Evolutionary conservation across 2,329 filamentous ascomycete species (phyloP).

Genomic region (Aspergillus awamori): DNA sequence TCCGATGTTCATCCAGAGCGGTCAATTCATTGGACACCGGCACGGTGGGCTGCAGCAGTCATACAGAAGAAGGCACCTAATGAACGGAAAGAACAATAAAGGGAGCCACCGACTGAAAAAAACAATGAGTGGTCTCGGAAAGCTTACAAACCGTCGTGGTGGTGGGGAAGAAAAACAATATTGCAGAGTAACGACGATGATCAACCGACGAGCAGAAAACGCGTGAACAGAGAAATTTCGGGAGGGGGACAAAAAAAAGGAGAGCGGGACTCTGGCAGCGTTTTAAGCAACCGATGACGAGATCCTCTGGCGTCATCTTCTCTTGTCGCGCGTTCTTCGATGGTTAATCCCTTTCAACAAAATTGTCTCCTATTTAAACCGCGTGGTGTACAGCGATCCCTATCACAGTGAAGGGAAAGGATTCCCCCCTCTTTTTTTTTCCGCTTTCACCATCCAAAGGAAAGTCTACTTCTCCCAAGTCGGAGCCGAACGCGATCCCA

Average conservation of each 20-base stretch:
- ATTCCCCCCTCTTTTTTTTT: background rate
- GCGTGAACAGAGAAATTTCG: background rate
- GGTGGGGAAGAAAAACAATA: conserved; percentile 4
- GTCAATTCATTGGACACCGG: conserved; percentile 20
- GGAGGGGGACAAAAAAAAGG: background rate
- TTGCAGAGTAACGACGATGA: conserved; percentile 9
- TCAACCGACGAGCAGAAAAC: background rate
- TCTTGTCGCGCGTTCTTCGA: background rate
- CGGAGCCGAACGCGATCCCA: background rate
- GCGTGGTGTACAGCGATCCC: background rate
- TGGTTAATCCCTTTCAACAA: background rate
- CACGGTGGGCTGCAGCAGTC: conserved; percentile 16
- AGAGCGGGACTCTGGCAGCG: conserved; percentile 2
- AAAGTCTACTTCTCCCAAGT: background rate
- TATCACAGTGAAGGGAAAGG: background rate
- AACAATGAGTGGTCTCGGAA: background rate
- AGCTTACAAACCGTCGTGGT: conserved; percentile 5
- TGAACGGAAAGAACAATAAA: conserved; percentile 4
- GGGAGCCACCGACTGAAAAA: background rate
- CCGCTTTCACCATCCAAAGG: background rate
- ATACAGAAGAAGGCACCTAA: conserved; percentile 1
- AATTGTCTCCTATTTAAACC: background rate
- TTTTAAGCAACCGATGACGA: conserved; percentile 11
- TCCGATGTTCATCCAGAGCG: conserved; percentile 10
- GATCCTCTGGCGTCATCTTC: conserved; percentile 11